Conservation (phyloP, 805 yeast species). For the Wickerhamiella occidentalis region DNA sequence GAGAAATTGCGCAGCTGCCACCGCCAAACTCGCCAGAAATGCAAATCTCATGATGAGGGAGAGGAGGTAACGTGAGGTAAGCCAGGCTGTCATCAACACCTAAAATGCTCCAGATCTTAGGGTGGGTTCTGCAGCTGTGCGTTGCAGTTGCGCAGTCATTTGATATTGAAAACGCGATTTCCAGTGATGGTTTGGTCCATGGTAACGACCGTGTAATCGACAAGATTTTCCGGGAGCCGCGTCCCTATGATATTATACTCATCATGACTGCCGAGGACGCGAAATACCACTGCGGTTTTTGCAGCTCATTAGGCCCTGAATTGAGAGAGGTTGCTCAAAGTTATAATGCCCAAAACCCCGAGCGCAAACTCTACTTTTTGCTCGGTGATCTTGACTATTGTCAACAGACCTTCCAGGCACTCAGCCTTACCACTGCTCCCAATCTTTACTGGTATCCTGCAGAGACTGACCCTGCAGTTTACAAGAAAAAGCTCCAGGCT, state of each 20-base stretch:
- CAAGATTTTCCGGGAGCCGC: conserved; percentile 36
- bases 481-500: conserved; percentile 23
- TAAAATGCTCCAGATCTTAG: background rate
- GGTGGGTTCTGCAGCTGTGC: background rate
- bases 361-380: conserved; percentile 48
- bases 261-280: conserved; percentile 64
- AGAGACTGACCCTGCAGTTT: conserved; percentile 25
- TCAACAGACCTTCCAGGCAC: conserved; percentile 38
- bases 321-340: conserved; percentile 50
- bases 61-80: too few relatives aligned
- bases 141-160: conserved; percentile 3
- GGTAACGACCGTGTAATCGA: conserved; percentile 30
- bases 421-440: conserved; percentile 65
- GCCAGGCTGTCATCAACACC: background rate
- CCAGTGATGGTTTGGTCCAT: conserved; percentile 21
- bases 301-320: conserved; percentile 58
- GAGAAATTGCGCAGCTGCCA: conserved; percentile 34
- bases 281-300: conserved; percentile 63
- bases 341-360: conserved; percentile 46
- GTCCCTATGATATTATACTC: conserved; percentile 56
- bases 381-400: conserved; percentile 57
- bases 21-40: conserved; percentile 4
- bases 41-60: background rate
- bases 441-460: conserved; percentile 56
- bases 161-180: conserved; percentile 2